Percentiles rank a stretch among this genome's conserved stretches.
Conservation (phyloP, 495 filamentous ascomycete genomes). For the Tuber aestivum region DNA sequence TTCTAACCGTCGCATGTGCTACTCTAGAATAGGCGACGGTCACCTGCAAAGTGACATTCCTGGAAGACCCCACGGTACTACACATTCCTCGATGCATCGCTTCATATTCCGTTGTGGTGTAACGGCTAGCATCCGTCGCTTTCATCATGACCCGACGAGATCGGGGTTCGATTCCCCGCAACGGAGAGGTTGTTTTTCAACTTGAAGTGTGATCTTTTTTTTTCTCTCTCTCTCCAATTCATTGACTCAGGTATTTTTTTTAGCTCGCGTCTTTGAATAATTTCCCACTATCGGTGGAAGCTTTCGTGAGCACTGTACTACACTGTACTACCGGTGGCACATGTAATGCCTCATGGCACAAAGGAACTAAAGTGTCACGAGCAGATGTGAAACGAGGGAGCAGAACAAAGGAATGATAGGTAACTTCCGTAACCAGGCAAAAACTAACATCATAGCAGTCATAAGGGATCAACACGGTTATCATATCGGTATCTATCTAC, state of each 20-base stretch:
- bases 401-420: not conserved
- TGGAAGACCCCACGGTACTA: not conserved
- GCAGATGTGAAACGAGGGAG: not conserved
- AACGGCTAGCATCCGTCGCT: constrained; percentile 40
- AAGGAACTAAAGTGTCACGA: not conserved
- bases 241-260: too few relatives aligned
- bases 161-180: constrained; percentile 40
- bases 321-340: not conserved
- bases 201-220: not conserved
- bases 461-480: not conserved
- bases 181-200: constrained; percentile 15
- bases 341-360: not conserved
- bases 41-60: not conserved
- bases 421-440: not conserved
- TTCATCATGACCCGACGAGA: constrained; percentile 33
- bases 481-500: too few relatives aligned
- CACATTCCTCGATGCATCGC: not conserved
- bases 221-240: not conserved
- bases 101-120: constrained; percentile 34
- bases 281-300: not conserved
- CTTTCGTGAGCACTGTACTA: not conserved
- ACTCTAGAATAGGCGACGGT: not conserved
- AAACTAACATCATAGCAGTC: not conserved
- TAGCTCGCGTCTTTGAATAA: not conserved
- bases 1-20: not conserved